Base-by-base conservation (phyloP, 2,329 filamentous ascomycete genomes). In the Alternaria gaisen region DNA sequence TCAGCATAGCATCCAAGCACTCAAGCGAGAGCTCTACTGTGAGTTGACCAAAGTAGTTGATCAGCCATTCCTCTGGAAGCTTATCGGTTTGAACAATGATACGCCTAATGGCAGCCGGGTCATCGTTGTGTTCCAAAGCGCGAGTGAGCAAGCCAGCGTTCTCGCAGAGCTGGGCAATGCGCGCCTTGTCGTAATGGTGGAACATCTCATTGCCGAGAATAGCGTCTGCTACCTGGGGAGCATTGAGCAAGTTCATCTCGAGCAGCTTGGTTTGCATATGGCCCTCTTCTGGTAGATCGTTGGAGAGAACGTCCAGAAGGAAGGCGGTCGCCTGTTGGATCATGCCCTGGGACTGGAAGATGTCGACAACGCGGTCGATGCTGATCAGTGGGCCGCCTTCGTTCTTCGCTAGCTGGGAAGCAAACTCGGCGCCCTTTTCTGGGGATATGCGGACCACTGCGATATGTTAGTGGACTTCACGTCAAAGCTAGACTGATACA, bases 161-260 rank as follows among this genome's bases (percentile, higher is more conserved):
- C 82, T 99, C 95, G 78, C 95, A 99, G 56, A 99, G 87, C 67
- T 90, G 87, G 24, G 94, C 92, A 79, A 99, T 92, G 66, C 93
- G 91, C 46, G 89, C 82, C 83, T 92, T 96, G 82, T 99, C 95
- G 75, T 97, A 99, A 82, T 99, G 89, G 0, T 93, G 93, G 81
- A 99, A 98, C 91, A 99, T 97, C 73, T 98, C 93, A 74, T 99
- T 99, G 68, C 94, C 92, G 41, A 99, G 87, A 69, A 99, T 99
- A 34, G 95, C 95, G 79, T 99, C 96, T 4, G 96, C 95, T 56
- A 99, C 96, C 80, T 98, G 95, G 52, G 95, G 95, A 1, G 95
- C 96, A 70, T 97, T 96, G 80, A 97, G 86, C 65, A 99, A 82
- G 80, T 99, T 99, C 94, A 99, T 98, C 85, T 99, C 96, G 57